These are phyloP conservation scores for Eucalyptus sp. DNA, from an alignment of 345 rosid genomes.

Conservation along the genomic window DNA sequence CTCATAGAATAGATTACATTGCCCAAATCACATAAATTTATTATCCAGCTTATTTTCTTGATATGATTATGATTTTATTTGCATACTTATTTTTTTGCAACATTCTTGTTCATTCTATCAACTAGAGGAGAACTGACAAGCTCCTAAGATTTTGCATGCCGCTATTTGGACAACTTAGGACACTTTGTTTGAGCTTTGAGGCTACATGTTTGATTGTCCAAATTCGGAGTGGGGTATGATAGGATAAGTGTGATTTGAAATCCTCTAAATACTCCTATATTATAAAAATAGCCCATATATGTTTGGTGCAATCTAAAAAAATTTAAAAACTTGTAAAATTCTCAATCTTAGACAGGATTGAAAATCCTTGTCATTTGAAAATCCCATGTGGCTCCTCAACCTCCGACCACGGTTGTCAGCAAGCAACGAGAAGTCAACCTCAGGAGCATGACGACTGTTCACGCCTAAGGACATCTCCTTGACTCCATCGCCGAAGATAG, in stretches of 20 bases:
- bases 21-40: neutral
- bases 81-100: neutral
- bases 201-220: neutral
- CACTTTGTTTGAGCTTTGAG: neutral
- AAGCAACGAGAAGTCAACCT: too few species aligned
- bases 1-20: neutral
- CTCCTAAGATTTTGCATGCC: neutral
- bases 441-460: neutral
- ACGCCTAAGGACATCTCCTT: too few species aligned
- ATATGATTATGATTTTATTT: neutral
- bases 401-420: neutral
- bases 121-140: neutral
- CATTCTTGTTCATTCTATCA: neutral
- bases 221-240: too few species aligned
- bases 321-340: rapidly evolving
- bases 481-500: neutral
- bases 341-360: neutral
- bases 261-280: neutral
- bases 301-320: neutral
- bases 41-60: neutral
- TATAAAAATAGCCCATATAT: neutral
- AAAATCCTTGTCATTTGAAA: too few species aligned
- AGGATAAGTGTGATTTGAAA: neutral
- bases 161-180: neutral
- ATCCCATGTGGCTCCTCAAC: neutral